These are phyloP conservation scores for Zelopaecilomyces penicillatus DNA, from an alignment of 2,329 filamentous ascomycete genomes.

Conservation along the genomic window DNA sequence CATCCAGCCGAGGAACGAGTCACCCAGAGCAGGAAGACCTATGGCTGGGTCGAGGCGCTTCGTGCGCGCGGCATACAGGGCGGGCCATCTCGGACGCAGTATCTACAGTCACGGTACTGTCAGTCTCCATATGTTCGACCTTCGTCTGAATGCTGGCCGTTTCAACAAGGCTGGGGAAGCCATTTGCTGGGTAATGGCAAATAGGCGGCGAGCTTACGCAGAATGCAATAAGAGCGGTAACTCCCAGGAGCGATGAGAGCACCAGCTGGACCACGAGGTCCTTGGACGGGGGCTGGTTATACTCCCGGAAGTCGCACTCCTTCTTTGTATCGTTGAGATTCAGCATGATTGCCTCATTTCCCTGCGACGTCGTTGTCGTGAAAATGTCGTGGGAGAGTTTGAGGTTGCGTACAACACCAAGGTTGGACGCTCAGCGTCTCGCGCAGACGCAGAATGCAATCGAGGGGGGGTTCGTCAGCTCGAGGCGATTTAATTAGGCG, in stretches of 20 bases:
- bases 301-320: constrained; percentile 15
- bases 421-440: no score
- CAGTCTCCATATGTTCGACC: no score
- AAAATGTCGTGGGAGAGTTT: no score
- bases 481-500: no score
- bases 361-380: no score
- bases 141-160: neutral
- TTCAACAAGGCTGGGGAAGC: neutral
- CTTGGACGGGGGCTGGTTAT: constrained; percentile 17
- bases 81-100: constrained; percentile 83
- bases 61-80: constrained; percentile 83
- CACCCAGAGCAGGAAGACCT: constrained; percentile 68
- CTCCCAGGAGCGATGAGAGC: constrained; percentile 61
- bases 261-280: constrained; percentile 58
- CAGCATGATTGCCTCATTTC: no score
- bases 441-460: no score
- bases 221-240: constrained; percentile 65
- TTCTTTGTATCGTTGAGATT: constrained; percentile 8
- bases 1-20: constrained; percentile 90
- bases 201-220: constrained; percentile 46
- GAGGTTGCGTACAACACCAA: no score
- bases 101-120: constrained; percentile 39
- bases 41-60: constrained; percentile 53
- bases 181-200: neutral
- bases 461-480: no score